Evolutionary conservation across 208 protist species (phyloP), one percentile per base, ranked within the genome.

Genomic region (Leishmania amazonensis): DNA sequence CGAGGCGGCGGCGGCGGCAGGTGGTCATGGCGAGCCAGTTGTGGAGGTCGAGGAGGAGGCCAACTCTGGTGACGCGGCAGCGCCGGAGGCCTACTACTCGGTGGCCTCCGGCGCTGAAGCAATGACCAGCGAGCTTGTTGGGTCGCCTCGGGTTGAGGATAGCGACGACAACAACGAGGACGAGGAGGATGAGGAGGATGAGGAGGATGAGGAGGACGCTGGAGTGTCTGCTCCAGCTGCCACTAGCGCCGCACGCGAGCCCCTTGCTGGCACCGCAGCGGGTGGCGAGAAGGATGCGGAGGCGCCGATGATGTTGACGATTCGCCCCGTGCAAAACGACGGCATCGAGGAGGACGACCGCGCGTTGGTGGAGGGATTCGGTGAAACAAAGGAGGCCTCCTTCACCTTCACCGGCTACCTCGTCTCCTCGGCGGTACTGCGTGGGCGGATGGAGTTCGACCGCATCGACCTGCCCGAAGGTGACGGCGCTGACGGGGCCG

Each of bases 391-490:
- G 60, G 83, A 88, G 73, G 89, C 87, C 75, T 49, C 81, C 49
- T 96, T 97, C 79, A 83, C 79, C 7, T 89, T 95, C 72, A 87
- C 76, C 3, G 89, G 88, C 21, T 86, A 78, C 49, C 73, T 88
- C 11, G 57, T 86, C 38, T 90, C 90, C 1, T 75, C 82, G 24
- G 88, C 83, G 47, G 40, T 76, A 49, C 70, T 96, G 65, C 83
- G 81, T 4, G 94, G 92, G 28, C 84, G 89, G 58, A 90, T 94
- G 78, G 78, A 85, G 35, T 97, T 96, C 64, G 86, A 90, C 54
- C 86, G 65, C 51, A 62, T 80, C 49, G 45, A 88, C 77, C 58
- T 81, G 53, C 68, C 67, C 40, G 84, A 83, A 53, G 79, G 80
- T 31, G 78, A 68, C 60, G 51, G 57, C 35, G 76, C 68, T 21